Conservation (phyloP, 106 monocot species). For the Chionographis japonica region DNA sequence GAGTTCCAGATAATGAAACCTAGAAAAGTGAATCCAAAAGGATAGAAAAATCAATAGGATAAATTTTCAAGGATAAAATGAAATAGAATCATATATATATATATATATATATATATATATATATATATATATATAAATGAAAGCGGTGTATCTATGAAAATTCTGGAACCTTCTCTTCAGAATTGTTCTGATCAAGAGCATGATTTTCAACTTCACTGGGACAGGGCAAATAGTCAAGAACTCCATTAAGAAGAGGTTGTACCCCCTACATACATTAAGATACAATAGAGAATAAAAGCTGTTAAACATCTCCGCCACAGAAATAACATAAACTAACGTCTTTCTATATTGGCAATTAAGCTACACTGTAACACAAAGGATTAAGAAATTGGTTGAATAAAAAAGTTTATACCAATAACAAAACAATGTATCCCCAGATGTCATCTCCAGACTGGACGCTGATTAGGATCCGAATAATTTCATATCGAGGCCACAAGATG, state of each 20-base stretch:
- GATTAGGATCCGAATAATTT: no score
- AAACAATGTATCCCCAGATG: no score
- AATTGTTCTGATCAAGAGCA: conserved; percentile 89
- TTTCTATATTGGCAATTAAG: no score
- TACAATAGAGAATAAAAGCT: conserved; percentile 3
- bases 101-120: accelerated
- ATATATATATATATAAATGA: no score
- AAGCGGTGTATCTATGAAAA: background rate
- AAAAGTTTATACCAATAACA: no score
- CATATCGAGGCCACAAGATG: no score
- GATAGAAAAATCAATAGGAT: background rate
- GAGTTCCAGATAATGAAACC: conserved; percentile 82
- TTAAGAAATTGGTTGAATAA: background rate
- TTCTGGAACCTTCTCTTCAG: conserved; percentile 84
- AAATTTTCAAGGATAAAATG: conserved; percentile 1
- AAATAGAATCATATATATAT: no score
- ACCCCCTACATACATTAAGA: conserved; percentile 62
- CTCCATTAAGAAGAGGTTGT: conserved; percentile 95
- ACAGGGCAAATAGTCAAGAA: conserved; percentile 83
- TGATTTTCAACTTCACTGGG: conserved; percentile 88
- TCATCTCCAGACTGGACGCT: no score
- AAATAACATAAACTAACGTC: background rate
- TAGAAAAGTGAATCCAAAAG: conserved; percentile 18
- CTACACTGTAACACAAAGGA: no score
- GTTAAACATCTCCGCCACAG: background rate